These are phyloP conservation scores for Purshia tridentata DNA, from an alignment of 306 rosid genomes.

Conservation along the genomic window DNA sequence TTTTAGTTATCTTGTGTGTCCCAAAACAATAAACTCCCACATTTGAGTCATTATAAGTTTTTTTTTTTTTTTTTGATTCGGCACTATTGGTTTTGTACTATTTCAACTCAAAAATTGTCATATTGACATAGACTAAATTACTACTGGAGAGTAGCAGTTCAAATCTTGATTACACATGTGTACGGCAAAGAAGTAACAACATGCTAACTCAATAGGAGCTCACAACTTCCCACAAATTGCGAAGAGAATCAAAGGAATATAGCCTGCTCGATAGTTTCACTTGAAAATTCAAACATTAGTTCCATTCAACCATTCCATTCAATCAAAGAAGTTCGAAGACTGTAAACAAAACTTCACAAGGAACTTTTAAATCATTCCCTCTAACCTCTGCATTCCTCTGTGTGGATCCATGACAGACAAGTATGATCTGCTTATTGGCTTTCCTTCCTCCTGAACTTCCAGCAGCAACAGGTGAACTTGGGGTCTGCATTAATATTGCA, in stretches of 20 bases:
- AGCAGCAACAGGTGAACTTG: conserved; percentile 81
- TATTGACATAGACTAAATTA: not conserved
- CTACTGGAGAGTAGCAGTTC: not conserved
- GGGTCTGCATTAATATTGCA: conserved; percentile 68
- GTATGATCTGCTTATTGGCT: conserved; percentile 56
- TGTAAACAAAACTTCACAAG: not conserved
- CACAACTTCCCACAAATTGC: conserved; percentile 15
- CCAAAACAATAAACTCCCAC: not conserved
- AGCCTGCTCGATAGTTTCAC: not conserved
- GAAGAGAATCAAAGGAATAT: not conserved
- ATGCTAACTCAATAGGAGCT: conserved; percentile 4
- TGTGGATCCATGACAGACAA: conserved; percentile 76
- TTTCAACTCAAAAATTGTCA: not conserved
- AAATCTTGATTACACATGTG: not conserved
- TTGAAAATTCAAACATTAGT: not conserved
- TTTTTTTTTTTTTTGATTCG: not conserved
- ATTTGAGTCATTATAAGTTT: not conserved
- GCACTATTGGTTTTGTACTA: not conserved
- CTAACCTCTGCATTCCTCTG: conserved; percentile 57
- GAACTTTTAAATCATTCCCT: conserved; percentile 9
- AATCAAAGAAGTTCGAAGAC: not conserved
- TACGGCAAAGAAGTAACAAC: not conserved
- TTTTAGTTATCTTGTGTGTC: not conserved
- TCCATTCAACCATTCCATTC: not conserved
- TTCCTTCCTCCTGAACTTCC: conserved; percentile 82